These are phyloP conservation scores for Acanthamoeba healyi DNA, from an alignment of 208 protist genomes.

Conservation along the genomic window DNA sequence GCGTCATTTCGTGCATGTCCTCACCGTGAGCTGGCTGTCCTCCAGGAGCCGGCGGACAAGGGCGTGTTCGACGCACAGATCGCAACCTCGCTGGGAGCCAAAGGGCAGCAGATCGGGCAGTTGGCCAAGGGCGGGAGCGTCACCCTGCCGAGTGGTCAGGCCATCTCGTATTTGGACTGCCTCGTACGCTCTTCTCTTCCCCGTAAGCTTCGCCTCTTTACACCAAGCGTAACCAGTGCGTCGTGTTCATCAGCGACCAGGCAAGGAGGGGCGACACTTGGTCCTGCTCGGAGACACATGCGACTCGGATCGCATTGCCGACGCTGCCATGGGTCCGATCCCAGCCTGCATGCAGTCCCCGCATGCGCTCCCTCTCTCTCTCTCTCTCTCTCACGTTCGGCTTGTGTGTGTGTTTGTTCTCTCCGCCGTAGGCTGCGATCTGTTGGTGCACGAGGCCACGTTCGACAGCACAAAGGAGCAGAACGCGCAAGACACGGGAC, in stretches of 20 bases:
- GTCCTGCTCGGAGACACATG: background rate
- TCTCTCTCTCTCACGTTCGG: no score
- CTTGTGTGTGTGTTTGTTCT: background rate
- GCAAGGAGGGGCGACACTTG: background rate
- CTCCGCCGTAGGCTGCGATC: background rate
- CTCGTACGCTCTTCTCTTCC: background rate
- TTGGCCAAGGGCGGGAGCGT: background rate
- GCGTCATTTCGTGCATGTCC: background rate
- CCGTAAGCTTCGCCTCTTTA: background rate
- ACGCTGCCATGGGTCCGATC: background rate
- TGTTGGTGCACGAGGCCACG: constrained; percentile 9
- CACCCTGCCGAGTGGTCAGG: background rate
- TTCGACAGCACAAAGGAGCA: background rate
- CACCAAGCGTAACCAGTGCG: no score
- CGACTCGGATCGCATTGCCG: background rate
- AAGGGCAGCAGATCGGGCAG: background rate
- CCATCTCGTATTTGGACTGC: background rate
- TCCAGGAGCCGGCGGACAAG: background rate
- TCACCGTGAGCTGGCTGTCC: no score
- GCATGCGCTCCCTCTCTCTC: no score
- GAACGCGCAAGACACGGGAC: background rate
- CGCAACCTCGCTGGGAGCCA: background rate
- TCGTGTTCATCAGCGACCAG: background rate
- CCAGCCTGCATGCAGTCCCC: background rate
- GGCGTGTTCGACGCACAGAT: background rate